phyloP scores from a whole-genome alignment of 2,329 filamentous ascomycete genomes.

The Botrytis sinoallii region DNA sequence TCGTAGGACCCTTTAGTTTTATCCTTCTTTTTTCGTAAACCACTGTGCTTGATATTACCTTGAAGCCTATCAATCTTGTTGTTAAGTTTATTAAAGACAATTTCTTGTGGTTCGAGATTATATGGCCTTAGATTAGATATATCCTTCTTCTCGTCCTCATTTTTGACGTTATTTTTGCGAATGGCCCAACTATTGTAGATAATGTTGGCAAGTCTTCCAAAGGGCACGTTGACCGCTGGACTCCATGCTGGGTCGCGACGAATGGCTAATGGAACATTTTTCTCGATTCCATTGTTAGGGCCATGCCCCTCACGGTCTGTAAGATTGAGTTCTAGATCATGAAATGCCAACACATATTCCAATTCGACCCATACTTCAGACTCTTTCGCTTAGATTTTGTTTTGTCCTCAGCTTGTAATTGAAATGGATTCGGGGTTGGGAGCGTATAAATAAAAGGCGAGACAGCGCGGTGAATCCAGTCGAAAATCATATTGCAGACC shows the following conservation, averaged over 20 bases:
- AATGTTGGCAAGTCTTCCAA: conserved; percentile 15
- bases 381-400: neutral
- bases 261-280: conserved; percentile 20
- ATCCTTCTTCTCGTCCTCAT: neutral
- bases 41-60: neutral
- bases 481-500: neutral
- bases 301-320: neutral
- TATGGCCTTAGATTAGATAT: conserved; percentile 15
- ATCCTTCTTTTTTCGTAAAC: neutral
- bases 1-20: conserved; percentile 22
- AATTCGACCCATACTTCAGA: conserved; percentile 30
- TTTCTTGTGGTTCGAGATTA: conserved; percentile 23
- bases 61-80: conserved; percentile 10
- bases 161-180: neutral
- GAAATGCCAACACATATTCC: conserved; percentile 31
- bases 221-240: neutral
- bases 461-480: neutral
- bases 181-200: conserved; percentile 30
- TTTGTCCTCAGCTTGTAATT: neutral
- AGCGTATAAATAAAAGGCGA: neutral
- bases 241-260: conserved; percentile 21
- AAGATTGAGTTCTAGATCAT: conserved; percentile 25
- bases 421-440: neutral
- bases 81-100: conserved; percentile 21
- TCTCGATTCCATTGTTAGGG: conserved; percentile 11